These are phyloP conservation scores for Priceomyces castillae DNA, from an alignment of 805 yeast genomes.

Conservation along the genomic window DNA sequence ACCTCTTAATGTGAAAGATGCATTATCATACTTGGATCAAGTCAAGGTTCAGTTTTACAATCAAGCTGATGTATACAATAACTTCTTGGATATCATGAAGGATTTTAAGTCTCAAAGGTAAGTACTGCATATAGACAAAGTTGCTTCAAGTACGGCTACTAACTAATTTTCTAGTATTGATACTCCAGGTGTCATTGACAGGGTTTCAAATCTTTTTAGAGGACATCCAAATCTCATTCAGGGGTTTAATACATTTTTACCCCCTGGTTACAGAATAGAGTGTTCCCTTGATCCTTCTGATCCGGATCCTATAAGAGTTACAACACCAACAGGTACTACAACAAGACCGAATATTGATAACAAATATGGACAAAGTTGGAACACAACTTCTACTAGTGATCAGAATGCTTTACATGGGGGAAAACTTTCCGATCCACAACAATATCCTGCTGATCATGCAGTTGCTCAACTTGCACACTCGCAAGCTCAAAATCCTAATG, in stretches of 20 bases:
- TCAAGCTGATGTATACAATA: conserved; percentile 95
- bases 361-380: conserved; percentile 24
- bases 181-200: conserved; percentile 97
- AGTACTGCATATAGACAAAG: conserved; percentile 19
- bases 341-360: conserved; percentile 55
- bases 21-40: conserved; percentile 90
- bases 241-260: conserved; percentile 95
- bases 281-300: conserved; percentile 87
- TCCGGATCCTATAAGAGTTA: conserved; percentile 88
- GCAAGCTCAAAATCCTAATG: conserved; percentile 7
- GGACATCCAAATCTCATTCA: conserved; percentile 94
- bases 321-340: conserved; percentile 92
- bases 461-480: conserved; percentile 8
- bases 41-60: conserved; percentile 88
- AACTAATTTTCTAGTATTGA: conserved; percentile 56
- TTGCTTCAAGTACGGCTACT: conserved; percentile 10
- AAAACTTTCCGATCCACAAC: conserved; percentile 5
- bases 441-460: conserved; percentile 2
- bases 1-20: conserved; percentile 94
- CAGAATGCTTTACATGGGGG: conserved; percentile 7
- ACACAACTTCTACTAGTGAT: conserved; percentile 22
- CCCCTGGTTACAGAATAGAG: conserved; percentile 93
- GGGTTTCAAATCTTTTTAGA: conserved; percentile 85
- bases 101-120: conserved; percentile 92
- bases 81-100: conserved; percentile 96